Evolutionary conservation across 2,329 filamentous ascomycete species (phyloP).

Genomic region (Geoglossum cookeanum): DNA sequence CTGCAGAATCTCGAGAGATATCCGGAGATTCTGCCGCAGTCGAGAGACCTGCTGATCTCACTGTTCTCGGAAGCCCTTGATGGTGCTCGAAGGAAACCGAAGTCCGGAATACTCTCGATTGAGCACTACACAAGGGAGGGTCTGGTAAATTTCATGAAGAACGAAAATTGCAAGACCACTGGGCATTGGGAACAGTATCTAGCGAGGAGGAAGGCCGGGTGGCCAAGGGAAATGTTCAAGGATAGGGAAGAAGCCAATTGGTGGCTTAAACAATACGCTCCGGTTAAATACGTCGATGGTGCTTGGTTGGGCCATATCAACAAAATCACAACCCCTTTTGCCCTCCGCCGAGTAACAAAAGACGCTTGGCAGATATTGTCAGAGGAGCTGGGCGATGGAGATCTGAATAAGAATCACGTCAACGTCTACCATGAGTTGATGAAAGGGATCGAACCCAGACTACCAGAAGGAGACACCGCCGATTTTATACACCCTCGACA

Average conservation of each 20-base stretch:
- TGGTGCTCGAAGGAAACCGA: constrained; percentile 8
- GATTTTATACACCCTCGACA: constrained; percentile 16
- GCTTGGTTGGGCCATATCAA: constrained; percentile 30
- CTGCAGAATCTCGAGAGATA: constrained; percentile 24
- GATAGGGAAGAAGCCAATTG: constrained; percentile 19
- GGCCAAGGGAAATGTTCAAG: constrained; percentile 19
- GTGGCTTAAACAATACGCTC: constrained; percentile 24
- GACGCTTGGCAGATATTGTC: constrained; percentile 30
- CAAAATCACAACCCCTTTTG: constrained; percentile 25
- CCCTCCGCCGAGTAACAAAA: constrained; percentile 21
- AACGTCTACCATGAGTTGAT: constrained; percentile 19
- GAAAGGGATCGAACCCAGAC: constrained; percentile 13
- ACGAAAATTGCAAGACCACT: constrained; percentile 16
- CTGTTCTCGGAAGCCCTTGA: constrained; percentile 19
- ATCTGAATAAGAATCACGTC: constrained; percentile 28
- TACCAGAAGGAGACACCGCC: constrained; percentile 17
- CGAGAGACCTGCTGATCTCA: constrained; percentile 17
- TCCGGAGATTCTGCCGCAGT: constrained; percentile 18
- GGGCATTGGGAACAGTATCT: constrained; percentile 20
- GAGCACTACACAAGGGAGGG: constrained; percentile 14
- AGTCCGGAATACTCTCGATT: constrained; percentile 17
- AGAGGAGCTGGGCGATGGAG: constrained; percentile 32
- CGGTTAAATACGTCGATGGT: constrained; percentile 29
- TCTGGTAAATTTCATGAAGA: constrained; percentile 17
- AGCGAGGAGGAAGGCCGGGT: constrained; percentile 17